Conservation (phyloP, 2,329 filamentous ascomycete genomes). For the Xylariomycetidae sp. region DNA sequence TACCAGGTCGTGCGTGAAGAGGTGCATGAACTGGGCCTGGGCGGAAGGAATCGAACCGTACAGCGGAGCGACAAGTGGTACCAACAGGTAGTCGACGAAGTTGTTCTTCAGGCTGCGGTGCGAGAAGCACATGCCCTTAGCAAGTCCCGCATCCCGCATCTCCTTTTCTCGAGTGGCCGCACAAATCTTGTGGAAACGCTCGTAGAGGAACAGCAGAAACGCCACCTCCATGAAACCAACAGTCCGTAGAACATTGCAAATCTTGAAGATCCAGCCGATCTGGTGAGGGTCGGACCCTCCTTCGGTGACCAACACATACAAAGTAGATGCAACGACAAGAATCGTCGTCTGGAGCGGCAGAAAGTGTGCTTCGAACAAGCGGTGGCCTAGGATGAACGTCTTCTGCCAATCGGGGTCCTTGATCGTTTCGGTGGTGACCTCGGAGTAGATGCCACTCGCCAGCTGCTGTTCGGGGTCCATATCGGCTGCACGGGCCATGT, state of each 20-base stretch:
- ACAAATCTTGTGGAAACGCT: slow-evolving; percentile 58
- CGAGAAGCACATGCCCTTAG: slow-evolving; percentile 61
- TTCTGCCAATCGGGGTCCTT: slow-evolving; percentile 48
- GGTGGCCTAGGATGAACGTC: slow-evolving; percentile 54
- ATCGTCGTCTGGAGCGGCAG: slow-evolving; percentile 62
- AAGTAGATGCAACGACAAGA: slow-evolving; percentile 53
- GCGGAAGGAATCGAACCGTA: slow-evolving; percentile 63
- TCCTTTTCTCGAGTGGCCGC: slow-evolving; percentile 56
- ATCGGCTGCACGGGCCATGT: slow-evolving; percentile 40
- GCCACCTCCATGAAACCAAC: slow-evolving; percentile 57
- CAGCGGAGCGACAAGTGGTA: slow-evolving; percentile 61
- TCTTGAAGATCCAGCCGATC: slow-evolving; percentile 52
- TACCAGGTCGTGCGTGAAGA: slow-evolving; percentile 63
- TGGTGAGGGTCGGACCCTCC: slow-evolving; percentile 44
- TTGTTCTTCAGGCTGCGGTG: slow-evolving; percentile 50
- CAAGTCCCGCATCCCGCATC: slow-evolving; percentile 59
- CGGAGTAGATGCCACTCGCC: slow-evolving; percentile 49
- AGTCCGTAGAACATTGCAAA: slow-evolving; percentile 55
- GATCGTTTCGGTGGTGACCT: slow-evolving; percentile 46
- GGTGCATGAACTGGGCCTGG: slow-evolving; percentile 62
- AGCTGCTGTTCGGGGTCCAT: slow-evolving; percentile 33
- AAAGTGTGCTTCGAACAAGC: slow-evolving; percentile 70
- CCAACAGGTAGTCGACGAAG: slow-evolving; percentile 56
- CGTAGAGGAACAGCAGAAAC: slow-evolving; percentile 60
- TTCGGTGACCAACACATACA: slow-evolving; percentile 52